Percentiles rank a stretch among this genome's conserved stretches.
These are phyloP conservation scores for Venustampulla echinocandica DNA, from an alignment of 495 filamentous ascomycete species.

Conservation along the genomic window DNA sequence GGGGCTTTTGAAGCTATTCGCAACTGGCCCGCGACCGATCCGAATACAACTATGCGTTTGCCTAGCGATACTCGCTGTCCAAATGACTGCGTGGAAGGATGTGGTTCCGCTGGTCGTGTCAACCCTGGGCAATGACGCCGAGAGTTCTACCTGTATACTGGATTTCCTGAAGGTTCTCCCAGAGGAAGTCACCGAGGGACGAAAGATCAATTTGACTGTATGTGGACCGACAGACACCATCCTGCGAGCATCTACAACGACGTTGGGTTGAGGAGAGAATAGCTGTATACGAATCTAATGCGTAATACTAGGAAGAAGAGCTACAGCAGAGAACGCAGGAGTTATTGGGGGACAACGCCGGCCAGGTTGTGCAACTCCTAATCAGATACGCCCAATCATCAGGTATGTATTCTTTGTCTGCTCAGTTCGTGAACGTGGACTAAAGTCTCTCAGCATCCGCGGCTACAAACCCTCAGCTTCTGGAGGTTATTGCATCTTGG, in stretches of 20 bases:
- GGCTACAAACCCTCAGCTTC: constrained; percentile 77
- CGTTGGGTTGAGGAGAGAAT: constrained; percentile 33
- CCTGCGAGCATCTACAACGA: constrained; percentile 33
- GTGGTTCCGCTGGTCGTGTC: constrained; percentile 74
- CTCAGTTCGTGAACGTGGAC: too few species aligned
- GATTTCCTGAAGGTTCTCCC: constrained; percentile 95
- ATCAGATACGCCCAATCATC: constrained; percentile 87
- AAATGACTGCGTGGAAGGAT: constrained; percentile 94
- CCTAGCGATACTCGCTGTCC: constrained; percentile 85
- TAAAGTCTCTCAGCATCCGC: constrained; percentile 50
- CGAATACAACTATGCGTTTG: constrained; percentile 92
- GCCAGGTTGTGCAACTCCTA: constrained; percentile 74
- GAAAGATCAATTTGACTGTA: constrained; percentile 98
- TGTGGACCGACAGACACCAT: constrained; percentile 54
- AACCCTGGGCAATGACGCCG: constrained; percentile 64
- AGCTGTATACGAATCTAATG: constrained; percentile 45
- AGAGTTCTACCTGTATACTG: constrained; percentile 73
- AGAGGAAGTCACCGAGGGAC: constrained; percentile 97
- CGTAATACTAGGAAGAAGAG: constrained; percentile 79
- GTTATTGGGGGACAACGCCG: constrained; percentile 80
- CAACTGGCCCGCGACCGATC: constrained; percentile 79
- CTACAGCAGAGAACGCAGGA: constrained; percentile 72
- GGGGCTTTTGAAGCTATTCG: constrained; percentile 65
- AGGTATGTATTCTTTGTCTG: constrained; percentile 42
- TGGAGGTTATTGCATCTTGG: constrained; percentile 96